Percentiles rank a stretch among this genome's conserved stretches.
These are phyloP conservation scores for Boletus holoroseus DNA, from an alignment of 1,284 basidiomycete species.

Conservation along the genomic window DNA sequence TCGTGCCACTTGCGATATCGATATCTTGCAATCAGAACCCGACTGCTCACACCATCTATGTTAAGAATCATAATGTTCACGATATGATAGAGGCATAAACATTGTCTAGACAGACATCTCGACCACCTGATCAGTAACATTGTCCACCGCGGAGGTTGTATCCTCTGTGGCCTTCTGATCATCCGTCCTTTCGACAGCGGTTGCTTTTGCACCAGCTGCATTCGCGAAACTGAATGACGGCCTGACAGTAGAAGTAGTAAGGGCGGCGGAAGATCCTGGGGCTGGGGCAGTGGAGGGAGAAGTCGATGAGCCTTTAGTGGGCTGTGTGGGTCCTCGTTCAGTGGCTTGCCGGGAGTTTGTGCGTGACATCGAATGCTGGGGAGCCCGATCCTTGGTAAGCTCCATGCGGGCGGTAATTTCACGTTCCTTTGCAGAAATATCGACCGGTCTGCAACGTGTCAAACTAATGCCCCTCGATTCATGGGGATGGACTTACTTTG, in stretches of 20 bases:
- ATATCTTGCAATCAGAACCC: slow-evolving; percentile 3
- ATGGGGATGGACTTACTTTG: slow-evolving; percentile 48
- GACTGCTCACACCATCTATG: background rate
- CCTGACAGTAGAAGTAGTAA: slow-evolving; percentile 43
- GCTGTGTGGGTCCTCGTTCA: slow-evolving; percentile 43
- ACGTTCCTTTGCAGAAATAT: slow-evolving; percentile 72
- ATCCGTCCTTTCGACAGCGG: slow-evolving; percentile 20
- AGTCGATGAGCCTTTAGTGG: slow-evolving; percentile 36
- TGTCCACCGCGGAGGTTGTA: slow-evolving; percentile 1
- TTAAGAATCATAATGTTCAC: slow-evolving; percentile 2
- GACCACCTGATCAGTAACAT: slow-evolving; percentile 36
- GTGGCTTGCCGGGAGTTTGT: slow-evolving; percentile 59
- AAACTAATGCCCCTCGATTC: slow-evolving; percentile 5
- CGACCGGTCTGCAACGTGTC: slow-evolving; percentile 63
- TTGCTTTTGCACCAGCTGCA: slow-evolving; percentile 45
- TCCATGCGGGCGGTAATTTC: slow-evolving; percentile 68
- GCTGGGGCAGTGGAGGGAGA: slow-evolving; percentile 30
- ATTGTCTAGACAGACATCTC: slow-evolving; percentile 35
- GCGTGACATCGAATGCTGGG: slow-evolving; percentile 55
- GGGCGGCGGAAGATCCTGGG: slow-evolving; percentile 28
- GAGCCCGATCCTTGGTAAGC: slow-evolving; percentile 47
- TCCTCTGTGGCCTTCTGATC: slow-evolving; percentile 29
- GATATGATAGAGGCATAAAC: slow-evolving; percentile 19
- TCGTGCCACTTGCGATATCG: background rate
- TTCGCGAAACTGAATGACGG: slow-evolving; percentile 68